Evolutionary conservation across 2,329 filamentous ascomycete genomes (phyloP), one percentile per base, ranked within the genome.

Genomic region (Gyromitra esculenta): DNA sequence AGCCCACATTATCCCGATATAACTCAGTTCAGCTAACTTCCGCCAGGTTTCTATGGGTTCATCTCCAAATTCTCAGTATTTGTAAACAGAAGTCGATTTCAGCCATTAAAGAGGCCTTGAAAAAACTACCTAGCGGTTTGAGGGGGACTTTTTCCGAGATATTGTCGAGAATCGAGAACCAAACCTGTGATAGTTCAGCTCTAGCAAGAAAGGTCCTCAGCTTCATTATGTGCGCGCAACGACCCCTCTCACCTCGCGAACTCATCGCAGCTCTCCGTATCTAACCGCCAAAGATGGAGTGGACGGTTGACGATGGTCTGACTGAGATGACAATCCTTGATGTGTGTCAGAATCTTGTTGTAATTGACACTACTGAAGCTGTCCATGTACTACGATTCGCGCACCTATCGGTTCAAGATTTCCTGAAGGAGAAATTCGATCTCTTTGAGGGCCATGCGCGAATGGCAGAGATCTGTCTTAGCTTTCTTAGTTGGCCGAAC

Each of bases 271-370:
- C 39, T 31, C 21, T 72, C 7, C 39, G 13, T 4, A 35, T 63
- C 13, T 6, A 54, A 4, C 45, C 18, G 2, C 35, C 7, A 2
- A 15, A 25, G 13, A 18, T 3, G 2, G 21, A 50, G 31, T 21
- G 4, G 37, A 39, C 43, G 13, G 37, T n/a, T 1, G 21, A 50
- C 25, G 13, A 54, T 18, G 11, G 35, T 4, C 21, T 63, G 3
- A 64, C 45, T 0, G 5, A 35, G n/a, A 13, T 13, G 6, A 43
- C 21, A 5, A 15, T 70, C 9, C 45, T 77, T 35, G 62, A 74
- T n/a, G 39, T 65, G 8, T 77, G 75, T 41, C 57, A 77, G 39
- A 74, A 74, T 11, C 64, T 77, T 37, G 25, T 77, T 11, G 70
- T 77, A 31, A 37, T 59, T 31, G 63, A 76, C 13, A 13, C 1